Conservation (phyloP, 1,139 yeast species). For the Pichia inconspicua region DNA sequence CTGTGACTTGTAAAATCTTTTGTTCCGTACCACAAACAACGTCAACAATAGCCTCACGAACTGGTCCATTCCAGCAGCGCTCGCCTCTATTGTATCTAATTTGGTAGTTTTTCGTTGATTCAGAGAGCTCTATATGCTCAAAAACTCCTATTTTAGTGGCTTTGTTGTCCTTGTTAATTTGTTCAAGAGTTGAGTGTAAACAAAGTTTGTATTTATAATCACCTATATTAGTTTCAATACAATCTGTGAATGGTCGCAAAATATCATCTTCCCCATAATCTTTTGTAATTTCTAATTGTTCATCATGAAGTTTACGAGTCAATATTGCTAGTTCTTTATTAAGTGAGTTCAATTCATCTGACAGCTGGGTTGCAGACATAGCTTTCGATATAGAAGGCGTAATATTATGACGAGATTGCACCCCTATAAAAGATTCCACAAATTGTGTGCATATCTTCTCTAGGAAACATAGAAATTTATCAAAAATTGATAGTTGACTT, state of each 20-base stretch:
- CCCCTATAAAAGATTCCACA: slow-evolving; percentile 13
- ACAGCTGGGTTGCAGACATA: neutral
- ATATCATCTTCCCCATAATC: slow-evolving; percentile 61
- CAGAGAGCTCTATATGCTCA: slow-evolving; percentile 27
- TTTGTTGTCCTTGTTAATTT: slow-evolving; percentile 42
- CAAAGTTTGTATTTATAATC: slow-evolving; percentile 67
- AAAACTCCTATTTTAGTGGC: slow-evolving; percentile 49
- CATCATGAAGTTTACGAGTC: slow-evolving; percentile 21
- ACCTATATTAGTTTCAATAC: slow-evolving; percentile 47
- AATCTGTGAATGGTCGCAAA: slow-evolving; percentile 45
- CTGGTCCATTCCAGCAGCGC: slow-evolving; percentile 93
- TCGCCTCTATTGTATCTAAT: slow-evolving; percentile 58
- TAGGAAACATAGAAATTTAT: neutral
- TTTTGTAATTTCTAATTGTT: slow-evolving; percentile 18
- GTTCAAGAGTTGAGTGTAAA: slow-evolving; percentile 49
- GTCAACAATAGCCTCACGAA: slow-evolving; percentile 58
- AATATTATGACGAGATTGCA: slow-evolving; percentile 3
- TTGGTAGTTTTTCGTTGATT: slow-evolving; percentile 27
- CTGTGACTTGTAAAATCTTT: slow-evolving; percentile 58
- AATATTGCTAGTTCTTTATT: slow-evolving; percentile 13
- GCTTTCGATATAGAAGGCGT: neutral
- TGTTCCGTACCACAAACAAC: slow-evolving; percentile 60
- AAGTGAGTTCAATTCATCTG: slow-evolving; percentile 8
- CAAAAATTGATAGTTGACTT: neutral
- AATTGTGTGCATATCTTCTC: slow-evolving; percentile 4